Evolutionary conservation across 495 filamentous ascomycete species (phyloP).

Genomic region (Podospora pseudocomata): DNA sequence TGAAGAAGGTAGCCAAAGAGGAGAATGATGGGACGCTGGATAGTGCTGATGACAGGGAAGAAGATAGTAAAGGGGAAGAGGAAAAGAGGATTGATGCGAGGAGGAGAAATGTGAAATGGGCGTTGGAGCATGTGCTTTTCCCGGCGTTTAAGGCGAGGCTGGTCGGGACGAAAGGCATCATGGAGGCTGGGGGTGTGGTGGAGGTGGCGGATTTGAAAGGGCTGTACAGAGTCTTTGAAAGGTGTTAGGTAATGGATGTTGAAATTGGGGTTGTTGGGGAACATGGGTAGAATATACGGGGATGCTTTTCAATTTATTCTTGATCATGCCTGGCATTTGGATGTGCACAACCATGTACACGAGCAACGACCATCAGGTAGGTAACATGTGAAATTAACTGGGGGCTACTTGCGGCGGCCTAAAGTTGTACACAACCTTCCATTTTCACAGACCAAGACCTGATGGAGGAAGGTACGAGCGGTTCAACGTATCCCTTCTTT

Average conservation of each 20-base stretch:
- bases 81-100: constrained; percentile 48
- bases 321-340: no score
- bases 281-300: no score
- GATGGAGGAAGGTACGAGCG: no score
- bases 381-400: no score
- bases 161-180: constrained; percentile 74
- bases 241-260: constrained; percentile 55
- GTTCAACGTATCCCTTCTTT: no score
- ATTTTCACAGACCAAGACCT: no score
- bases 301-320: no score
- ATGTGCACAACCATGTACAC: no score
- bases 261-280: no score
- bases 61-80: constrained; percentile 7
- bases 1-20: constrained; percentile 39
- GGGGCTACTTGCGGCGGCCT: no score
- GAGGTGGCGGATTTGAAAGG: constrained; percentile 95
- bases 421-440: no score
- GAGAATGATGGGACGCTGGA: not conserved
- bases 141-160: constrained; percentile 78
- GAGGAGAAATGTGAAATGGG: constrained; percentile 54
- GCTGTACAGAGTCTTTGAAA: constrained; percentile 94
- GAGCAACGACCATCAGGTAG: no score
- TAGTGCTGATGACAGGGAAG: not conserved
- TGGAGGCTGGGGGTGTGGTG: constrained; percentile 63
- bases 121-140: constrained; percentile 71